phyloP scores from a whole-genome alignment of 2,329 filamentous ascomycete genomes.

The Colletotrichum endophyticum region DNA sequence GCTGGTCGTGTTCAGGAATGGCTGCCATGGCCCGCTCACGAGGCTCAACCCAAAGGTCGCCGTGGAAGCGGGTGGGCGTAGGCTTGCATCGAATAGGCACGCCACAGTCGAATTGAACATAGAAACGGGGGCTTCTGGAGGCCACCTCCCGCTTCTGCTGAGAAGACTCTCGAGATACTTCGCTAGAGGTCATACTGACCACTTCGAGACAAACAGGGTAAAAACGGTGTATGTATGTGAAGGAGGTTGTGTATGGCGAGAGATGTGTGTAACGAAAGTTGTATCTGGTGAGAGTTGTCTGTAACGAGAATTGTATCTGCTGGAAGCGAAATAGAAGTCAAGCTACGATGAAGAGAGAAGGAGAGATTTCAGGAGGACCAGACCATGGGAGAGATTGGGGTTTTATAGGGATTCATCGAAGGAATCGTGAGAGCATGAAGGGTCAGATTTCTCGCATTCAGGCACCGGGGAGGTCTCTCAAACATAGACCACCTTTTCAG shows the following conservation, averaged over 20 bases:
- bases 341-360: not conserved
- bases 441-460: too few relatives aligned
- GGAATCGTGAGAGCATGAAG: not conserved
- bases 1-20: not conserved
- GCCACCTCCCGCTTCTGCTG: not conserved
- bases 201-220: not conserved
- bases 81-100: not conserved
- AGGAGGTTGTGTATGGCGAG: not conserved
- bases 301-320: not conserved
- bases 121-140: not conserved
- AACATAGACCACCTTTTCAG: not conserved
- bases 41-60: conserved; percentile 1
- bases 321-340: not conserved
- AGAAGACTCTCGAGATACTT: not conserved
- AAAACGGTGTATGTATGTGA: not conserved
- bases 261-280: not conserved
- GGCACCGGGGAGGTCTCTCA: too few relatives aligned
- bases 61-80: not conserved
- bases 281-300: not conserved
- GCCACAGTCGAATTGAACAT: not conserved
- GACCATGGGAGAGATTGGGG: not conserved
- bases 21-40: not conserved
- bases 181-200: not conserved
- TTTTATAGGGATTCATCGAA: not conserved
- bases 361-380: not conserved